phyloP scores from a whole-genome alignment of 2,329 filamentous ascomycete species.

The Aspergillus luchuensis region DNA sequence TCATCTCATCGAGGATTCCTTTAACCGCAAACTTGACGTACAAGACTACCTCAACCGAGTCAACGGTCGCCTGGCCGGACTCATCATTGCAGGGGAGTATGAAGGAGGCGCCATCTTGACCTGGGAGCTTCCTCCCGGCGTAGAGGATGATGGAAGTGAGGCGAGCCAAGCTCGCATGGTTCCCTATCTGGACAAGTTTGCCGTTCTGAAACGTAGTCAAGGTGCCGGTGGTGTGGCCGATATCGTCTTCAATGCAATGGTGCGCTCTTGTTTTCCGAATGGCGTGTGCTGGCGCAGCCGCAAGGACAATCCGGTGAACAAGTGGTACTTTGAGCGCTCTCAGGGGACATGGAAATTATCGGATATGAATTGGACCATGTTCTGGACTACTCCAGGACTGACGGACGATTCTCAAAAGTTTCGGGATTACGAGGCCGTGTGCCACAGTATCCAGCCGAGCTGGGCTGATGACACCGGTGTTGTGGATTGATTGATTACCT shows the following conservation, averaged over 20 bases:
- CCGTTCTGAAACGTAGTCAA: conserved; percentile 83
- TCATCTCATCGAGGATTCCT: conserved; percentile 90
- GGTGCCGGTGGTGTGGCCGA: conserved; percentile 92
- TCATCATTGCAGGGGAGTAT: conserved; percentile 95
- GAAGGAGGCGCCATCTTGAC: conserved; percentile 94
- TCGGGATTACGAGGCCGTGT: conserved; percentile 74
- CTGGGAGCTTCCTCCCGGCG: conserved; percentile 76
- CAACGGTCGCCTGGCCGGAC: conserved; percentile 75
- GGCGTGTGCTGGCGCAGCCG: conserved; percentile 93
- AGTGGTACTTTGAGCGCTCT: conserved; percentile 97
- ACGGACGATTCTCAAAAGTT: conserved; percentile 58
- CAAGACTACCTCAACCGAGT: conserved; percentile 81
- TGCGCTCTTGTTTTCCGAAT: conserved; percentile 79
- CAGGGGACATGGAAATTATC: conserved; percentile 78
- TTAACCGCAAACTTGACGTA: conserved; percentile 80
- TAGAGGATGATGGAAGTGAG: conserved; percentile 57
- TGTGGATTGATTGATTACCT: conserved; percentile 51
- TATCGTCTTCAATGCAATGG: conserved; percentile 95
- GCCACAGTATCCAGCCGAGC: conserved; percentile 59
- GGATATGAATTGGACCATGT: conserved; percentile 93
- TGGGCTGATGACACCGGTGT: conserved; percentile 51
- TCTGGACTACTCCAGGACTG: conserved; percentile 82
- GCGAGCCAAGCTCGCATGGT: conserved; percentile 66
- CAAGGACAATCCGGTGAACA: conserved; percentile 92
- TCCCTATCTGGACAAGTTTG: conserved; percentile 96